Evolutionary conservation across 441 rosid genomes (phyloP), one percentile per base, ranked within the genome.

Genomic region (Populus tomentosa): DNA sequence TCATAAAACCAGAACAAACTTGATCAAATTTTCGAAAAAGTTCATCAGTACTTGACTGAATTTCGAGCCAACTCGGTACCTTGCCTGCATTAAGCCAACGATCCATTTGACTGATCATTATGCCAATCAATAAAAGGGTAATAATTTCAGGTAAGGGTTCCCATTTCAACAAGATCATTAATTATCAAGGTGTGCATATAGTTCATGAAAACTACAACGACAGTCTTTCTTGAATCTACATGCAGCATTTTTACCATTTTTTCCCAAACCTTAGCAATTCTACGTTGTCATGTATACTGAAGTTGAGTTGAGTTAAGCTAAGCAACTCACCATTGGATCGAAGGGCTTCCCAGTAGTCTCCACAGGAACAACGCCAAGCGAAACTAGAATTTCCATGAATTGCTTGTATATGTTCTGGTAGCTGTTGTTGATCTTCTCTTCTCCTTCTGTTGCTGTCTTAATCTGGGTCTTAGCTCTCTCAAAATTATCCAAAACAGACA

Each of bases 381-480:
- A 89, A 26, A 77, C 82, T 7, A 95, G 79, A 82, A 95, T 92
- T 77, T 95, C 99, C n/a, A 87, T 74, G 56, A 95, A 91, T 81
- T 95, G 99, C 88, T 95, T 95, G 81, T 89, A 93, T 81, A 95
- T 93, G 85, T 91, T 91, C 88, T 95, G 99, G 73, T 95, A 95
- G 89, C 98, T 93, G 72, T 82, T 89, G 53, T 81, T 92, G 79
- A 95, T 89, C 87, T 84, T 94, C 89, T 92, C 97, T 86, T 95
- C 99, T 83, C 91, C 97, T 83, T 94, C 98, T 5, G 93, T 88
- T 79, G 88, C 97, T 77, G 86, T 86, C 85, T 95, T 95, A 67
- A 95, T 86, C 72, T 95, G 99, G 66, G 87, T 65, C 83, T 92
- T 94, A 59, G 98, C 99, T 86, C 98, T 90, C 88, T 94, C 98